Conservation (phyloP, 495 filamentous ascomycete genomes). For the Choiromyces venosus region DNA sequence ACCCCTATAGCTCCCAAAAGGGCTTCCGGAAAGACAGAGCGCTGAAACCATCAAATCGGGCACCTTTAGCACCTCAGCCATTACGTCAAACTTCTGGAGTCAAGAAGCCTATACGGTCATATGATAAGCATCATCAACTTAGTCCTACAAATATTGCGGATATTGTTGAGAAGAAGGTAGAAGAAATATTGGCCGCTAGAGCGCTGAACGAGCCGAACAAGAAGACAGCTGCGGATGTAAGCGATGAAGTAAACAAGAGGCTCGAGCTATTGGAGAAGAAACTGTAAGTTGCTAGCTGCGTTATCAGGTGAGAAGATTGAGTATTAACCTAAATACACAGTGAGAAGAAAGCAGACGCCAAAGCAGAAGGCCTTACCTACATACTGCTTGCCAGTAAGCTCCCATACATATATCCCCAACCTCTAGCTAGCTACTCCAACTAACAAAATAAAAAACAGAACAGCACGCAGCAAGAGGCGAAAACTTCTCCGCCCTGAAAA, state of each 20-base stretch:
- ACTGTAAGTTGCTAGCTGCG: conserved; percentile 45
- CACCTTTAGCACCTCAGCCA: conserved; percentile 26
- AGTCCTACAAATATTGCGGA: conserved; percentile 68
- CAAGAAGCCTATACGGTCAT: conserved; percentile 28
- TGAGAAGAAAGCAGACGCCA: conserved; percentile 64
- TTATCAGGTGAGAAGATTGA: background rate
- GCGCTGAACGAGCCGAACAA: conserved; percentile 44
- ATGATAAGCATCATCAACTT: conserved; percentile 42
- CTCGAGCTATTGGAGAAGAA: conserved; percentile 78
- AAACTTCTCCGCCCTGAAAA: conserved; percentile 67
- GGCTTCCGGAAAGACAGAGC: conserved; percentile 9
- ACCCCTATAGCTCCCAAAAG: conserved; percentile 5
- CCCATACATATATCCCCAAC: background rate
- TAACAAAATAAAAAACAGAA: conserved; percentile 38
- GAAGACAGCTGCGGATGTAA: conserved; percentile 49
- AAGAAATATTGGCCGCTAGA: conserved; percentile 74
- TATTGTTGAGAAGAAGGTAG: conserved; percentile 84
- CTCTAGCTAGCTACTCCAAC: no score
- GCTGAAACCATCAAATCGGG: conserved; percentile 13
- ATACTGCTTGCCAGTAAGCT: conserved; percentile 66
- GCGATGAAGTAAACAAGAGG: conserved; percentile 70
- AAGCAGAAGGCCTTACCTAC: conserved; percentile 74
- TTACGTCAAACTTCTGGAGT: conserved; percentile 39
- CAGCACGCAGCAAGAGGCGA: conserved; percentile 82
- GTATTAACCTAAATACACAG: background rate